Evolutionary conservation across 805 yeast genomes (phyloP).

Genomic region (Candida pseudofarinosa): DNA sequence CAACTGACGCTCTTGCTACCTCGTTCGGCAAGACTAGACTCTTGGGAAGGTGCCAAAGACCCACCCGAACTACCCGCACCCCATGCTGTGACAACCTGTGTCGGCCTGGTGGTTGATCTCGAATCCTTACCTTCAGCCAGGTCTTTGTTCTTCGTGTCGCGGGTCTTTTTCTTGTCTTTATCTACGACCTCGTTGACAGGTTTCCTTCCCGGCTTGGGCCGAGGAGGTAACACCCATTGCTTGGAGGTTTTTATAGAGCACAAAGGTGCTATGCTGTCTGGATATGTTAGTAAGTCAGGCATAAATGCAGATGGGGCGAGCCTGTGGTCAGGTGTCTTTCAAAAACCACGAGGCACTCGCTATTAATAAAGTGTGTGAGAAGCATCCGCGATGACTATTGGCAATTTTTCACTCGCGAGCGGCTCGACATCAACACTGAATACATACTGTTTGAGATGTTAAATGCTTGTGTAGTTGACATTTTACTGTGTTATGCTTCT

Average conservation of each 20-base stretch:
- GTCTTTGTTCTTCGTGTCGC: conserved; percentile 1
- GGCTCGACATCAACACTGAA: not conserved
- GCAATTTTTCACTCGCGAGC: not conserved
- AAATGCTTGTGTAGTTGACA: not conserved
- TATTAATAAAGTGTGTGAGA: too few relatives aligned
- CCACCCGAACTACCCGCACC: not conserved
- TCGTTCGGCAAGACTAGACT: not conserved
- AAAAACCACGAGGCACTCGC: too few relatives aligned
- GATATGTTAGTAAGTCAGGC: conserved; percentile 2
- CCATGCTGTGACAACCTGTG: not conserved
- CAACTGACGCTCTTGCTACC: not conserved
- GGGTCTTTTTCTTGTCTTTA: not conserved
- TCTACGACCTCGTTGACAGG: conserved; percentile 3
- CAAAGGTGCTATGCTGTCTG: conserved; percentile 5
- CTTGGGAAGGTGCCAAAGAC: not conserved
- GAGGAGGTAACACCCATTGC: conserved; percentile 68
- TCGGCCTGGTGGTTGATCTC: conserved; percentile 1
- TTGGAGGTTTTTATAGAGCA: conserved; percentile 53
- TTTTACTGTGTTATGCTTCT: not conserved
- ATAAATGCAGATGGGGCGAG: too few relatives aligned
- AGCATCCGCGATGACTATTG: not conserved
- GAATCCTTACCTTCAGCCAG: conserved; percentile 4
- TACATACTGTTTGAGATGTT: not conserved
- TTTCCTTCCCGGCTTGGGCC: conserved; percentile 51
- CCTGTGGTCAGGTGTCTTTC: too few relatives aligned